phyloP scores from a whole-genome alignment of 148 eudicot species.

The Cornus florida region DNA sequence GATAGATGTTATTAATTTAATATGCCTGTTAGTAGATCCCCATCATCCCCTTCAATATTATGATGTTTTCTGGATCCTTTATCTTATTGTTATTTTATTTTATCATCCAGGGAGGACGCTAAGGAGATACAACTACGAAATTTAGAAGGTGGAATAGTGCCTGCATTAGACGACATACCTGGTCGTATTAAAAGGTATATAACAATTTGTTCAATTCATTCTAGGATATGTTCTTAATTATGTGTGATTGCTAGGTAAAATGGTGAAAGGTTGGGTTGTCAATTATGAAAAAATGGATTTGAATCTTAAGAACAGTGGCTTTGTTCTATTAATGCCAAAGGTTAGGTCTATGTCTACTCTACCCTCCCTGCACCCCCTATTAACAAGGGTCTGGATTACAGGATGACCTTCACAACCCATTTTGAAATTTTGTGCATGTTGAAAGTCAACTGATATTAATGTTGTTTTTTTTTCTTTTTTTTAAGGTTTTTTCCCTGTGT shows the following conservation, averaged over 20 bases:
- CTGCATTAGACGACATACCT: slow-evolving; percentile 43
- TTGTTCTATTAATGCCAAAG: no score
- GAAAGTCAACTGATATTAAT: background rate
- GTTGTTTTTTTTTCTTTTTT: no score
- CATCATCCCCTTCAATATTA: background rate
- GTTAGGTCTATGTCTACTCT: no score
- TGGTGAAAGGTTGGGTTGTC: background rate
- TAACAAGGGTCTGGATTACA: no score
- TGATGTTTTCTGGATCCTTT: background rate
- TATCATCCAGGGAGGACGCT: slow-evolving; percentile 65
- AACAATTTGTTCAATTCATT: background rate
- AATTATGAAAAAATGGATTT: no score
- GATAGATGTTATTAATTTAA: no score
- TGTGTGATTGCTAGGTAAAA: no score
- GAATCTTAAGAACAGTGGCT: no score
- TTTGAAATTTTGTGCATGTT: background rate
- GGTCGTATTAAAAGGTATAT: slow-evolving; percentile 52
- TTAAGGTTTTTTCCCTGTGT: no score
- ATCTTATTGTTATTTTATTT: background rate
- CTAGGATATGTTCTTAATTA: background rate
- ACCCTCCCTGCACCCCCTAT: no score
- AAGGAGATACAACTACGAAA: slow-evolving; percentile 43
- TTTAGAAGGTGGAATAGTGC: slow-evolving; percentile 17
- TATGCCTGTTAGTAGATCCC: background rate
- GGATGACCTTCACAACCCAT: no score